Evolutionary conservation across 2,329 filamentous ascomycete genomes (phyloP).

Genomic region (Epichloe festucae): DNA sequence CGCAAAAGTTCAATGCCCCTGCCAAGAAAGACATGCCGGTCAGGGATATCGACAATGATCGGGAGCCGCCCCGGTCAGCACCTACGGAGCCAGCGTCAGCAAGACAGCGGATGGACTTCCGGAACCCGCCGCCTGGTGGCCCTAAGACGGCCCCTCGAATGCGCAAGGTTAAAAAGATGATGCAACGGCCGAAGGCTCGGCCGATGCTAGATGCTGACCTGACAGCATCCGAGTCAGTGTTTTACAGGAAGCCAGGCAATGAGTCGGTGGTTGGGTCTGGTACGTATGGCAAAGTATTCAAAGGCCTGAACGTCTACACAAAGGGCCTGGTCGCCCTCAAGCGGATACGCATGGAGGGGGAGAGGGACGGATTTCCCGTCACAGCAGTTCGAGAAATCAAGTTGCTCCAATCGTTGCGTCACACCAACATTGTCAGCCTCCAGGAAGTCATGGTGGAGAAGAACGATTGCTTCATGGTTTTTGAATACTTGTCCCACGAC

Average conservation of each 20-base stretch:
- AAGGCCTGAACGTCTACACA: slow-evolving; percentile 85
- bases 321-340: slow-evolving; percentile 74
- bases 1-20: slow-evolving; percentile 53
- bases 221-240: slow-evolving; percentile 73
- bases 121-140: slow-evolving; percentile 20
- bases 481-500: slow-evolving; percentile 94
- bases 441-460: slow-evolving; percentile 96
- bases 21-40: slow-evolving; percentile 26
- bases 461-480: slow-evolving; percentile 99
- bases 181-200: slow-evolving; percentile 57
- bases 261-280: slow-evolving; percentile 92
- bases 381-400: slow-evolving; percentile 88
- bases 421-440: slow-evolving; percentile 69
- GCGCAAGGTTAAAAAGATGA: slow-evolving; percentile 52
- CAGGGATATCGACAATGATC: slow-evolving; percentile 20
- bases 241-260: slow-evolving; percentile 91
- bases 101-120: slow-evolving; percentile 24
- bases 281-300: slow-evolving; percentile 93
- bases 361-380: slow-evolving; percentile 81
- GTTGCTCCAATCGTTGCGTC: slow-evolving; percentile 72
- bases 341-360: slow-evolving; percentile 81
- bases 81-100: slow-evolving; percentile 42
- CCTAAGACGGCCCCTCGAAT: slow-evolving; percentile 34
- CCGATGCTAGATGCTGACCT: slow-evolving; percentile 61
- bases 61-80: slow-evolving; percentile 35